Conservation (phyloP, 106 monocot species). For the Dendrobium catenatum region DNA sequence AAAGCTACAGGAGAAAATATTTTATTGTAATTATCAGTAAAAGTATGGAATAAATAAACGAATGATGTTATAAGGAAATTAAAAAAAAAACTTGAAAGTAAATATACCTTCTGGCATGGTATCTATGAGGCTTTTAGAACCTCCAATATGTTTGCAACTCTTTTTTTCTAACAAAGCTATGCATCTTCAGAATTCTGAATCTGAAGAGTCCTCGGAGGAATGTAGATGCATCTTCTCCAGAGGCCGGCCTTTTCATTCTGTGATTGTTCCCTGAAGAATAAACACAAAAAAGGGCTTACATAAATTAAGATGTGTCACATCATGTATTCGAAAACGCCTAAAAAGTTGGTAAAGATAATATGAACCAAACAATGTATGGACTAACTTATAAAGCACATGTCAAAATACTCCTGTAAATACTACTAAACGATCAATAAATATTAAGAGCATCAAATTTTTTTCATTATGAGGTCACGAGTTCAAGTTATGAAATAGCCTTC, state of each 20-base stretch:
- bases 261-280: neutral
- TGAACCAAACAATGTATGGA: neutral
- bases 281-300: neutral
- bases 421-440: neutral
- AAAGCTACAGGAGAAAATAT: too few relatives aligned
- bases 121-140: neutral
- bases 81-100: neutral
- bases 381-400: neutral
- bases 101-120: slow-evolving; percentile 3
- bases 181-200: slow-evolving; percentile 7
- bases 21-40: too few relatives aligned
- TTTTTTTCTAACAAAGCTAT: neutral
- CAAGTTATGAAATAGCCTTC: neutral
- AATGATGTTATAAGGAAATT: neutral
- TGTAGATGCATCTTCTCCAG: neutral
- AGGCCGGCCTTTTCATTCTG: slow-evolving; percentile 2
- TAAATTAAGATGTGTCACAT: neutral
- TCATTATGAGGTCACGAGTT: neutral
- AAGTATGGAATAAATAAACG: too few relatives aligned
- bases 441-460: neutral
- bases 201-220: slow-evolving; percentile 9
- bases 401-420: neutral
- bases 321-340: neutral
- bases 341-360: neutral
- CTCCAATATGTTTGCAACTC: neutral